Base-by-base conservation (phyloP, 2,329 filamentous ascomycete species). In the Penicillium sp. region DNA sequence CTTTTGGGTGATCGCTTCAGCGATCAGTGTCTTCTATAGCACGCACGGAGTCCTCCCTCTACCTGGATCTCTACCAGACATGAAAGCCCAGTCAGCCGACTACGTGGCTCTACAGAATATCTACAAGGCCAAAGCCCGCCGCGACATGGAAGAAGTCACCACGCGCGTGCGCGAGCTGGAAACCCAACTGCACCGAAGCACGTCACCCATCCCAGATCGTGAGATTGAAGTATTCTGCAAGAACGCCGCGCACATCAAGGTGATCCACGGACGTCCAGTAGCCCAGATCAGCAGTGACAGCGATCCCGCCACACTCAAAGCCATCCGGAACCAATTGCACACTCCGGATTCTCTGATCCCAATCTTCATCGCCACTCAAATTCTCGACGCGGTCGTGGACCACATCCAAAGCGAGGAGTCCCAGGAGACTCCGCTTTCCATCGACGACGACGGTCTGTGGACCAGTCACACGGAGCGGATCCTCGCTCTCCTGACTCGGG, bases 141-240 rank as follows among this genome's bases (percentile, higher is more conserved):
- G 80, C 61, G 93, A 98, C 61, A 74, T 84, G 11, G 79, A 81
- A 28, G 86, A 95, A 67, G 86, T 97, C 2, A 71, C 89, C 3
- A 71, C 76, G 9, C 81, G 71, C 9, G 83, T 89, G 37, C 82
- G 81, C 40, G 67, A 73, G 32, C 62, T 78, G 8, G 81, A 84
- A 61, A 61, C 72, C 4, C 63, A 70, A 9, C 65, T 78, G 12
- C 67, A 81, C 68, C 62, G 74, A 71, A 56, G 63, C 65, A 54
- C 62, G 3, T 61, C 61, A 2, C 54, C 63, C 3, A 77, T 95
- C 48, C 77, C 85, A 40, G 75, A 81, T 39, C 80, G 80, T 45
- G 88, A 95, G 59, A 84, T 97, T 39, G 90, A 95, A 62, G 76
- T 86, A 33, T 97, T 96, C 68, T 97, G 91, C 79, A 96, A 94